Evolutionary conservation across 257 asterid species (phyloP), one percentile per base, ranked within the genome.

Genomic region (Cruciata laevipes): DNA sequence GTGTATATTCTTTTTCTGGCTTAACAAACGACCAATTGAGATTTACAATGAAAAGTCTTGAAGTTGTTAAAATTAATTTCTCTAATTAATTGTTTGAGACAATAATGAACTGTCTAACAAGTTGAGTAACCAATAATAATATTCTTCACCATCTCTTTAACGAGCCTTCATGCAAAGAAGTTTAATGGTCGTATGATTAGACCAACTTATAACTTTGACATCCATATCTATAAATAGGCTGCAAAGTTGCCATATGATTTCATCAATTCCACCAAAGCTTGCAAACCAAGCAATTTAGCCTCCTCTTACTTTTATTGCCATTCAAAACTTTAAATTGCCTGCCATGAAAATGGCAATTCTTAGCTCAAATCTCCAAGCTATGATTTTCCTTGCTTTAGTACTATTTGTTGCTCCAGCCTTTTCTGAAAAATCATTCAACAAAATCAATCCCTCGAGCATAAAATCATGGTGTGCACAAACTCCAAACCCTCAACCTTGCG

Each of bases 401-500:
- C 17, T 33, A 20, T 67, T 81, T 35, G 3, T 80, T 42, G 75
- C 83, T 37, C 76, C 84, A 9, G 37, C 79, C 32, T 60, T 81
- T 31, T 84, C 77, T 33, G 25, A 3, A 20, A 59, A 27, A 16
- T 3, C 55, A 4, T 47, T 1, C 55, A 25, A 31, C 12, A 14
- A 11, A 14, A 33, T 62, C 20, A 11, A 60, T 17, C 40, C 65
- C 8, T 25, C 52, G 0, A 69, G 83, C 17, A 69, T 83, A 17
- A 81, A 76, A 76, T 47, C 86, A 23, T 87, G 95, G 98, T 92
- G 98, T 69, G 75, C 73, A 57, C 86, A 80, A 79, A 92, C 96
- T 5, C 98, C 97, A 0, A n/a, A 89, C 69, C 97, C 97, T 2
- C 65, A 78, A 33, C 85, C 91, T 1, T 89, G 98, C 18, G 96